Percentiles rank a stretch among this genome's conserved stretches.
Conservation (phyloP, 495 filamentous ascomycete species). For the Talaromyces wortmannii region DNA sequence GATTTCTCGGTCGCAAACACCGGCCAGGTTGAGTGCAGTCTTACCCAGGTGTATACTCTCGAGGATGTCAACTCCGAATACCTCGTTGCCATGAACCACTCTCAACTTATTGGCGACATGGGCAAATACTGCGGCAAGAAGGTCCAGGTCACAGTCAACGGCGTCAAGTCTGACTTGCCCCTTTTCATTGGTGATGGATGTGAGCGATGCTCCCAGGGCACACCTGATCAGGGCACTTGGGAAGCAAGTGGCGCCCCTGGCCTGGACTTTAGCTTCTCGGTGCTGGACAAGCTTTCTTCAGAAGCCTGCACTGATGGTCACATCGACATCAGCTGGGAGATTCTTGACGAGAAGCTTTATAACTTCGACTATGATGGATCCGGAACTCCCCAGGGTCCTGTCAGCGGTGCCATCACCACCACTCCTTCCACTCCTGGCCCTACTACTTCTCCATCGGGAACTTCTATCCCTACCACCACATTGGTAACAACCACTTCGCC, state of each 20-base stretch:
- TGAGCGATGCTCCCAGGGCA: conserved; percentile 6
- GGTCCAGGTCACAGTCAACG: conserved; percentile 10
- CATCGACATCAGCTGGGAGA: conserved; percentile 8
- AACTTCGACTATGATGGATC: conserved; percentile 3
- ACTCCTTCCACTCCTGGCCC: neutral
- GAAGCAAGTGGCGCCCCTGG: conserved; percentile 3
- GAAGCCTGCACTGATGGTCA: conserved; percentile 7
- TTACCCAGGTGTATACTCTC: conserved; percentile 3
- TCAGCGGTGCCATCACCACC: neutral
- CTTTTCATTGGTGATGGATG: conserved; percentile 13
- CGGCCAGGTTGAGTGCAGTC: conserved; percentile 7
- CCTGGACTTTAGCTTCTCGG: conserved; percentile 8
- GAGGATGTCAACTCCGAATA: conserved; percentile 10
- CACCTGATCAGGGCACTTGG: conserved; percentile 1
- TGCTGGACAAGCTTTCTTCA: conserved; percentile 6
- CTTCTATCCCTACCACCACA: neutral
- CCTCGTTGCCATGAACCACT: conserved; percentile 11
- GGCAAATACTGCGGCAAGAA: conserved; percentile 10
- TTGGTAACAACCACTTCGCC: neutral
- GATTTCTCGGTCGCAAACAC: conserved; percentile 5
- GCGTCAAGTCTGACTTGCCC: conserved; percentile 4
- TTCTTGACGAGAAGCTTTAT: conserved; percentile 9
- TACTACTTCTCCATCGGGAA: neutral
- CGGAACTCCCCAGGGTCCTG: neutral
- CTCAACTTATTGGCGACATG: conserved; percentile 4